Conservation (phyloP, 495 filamentous ascomycete genomes). For the Aspergillus heteromorphus region DNA sequence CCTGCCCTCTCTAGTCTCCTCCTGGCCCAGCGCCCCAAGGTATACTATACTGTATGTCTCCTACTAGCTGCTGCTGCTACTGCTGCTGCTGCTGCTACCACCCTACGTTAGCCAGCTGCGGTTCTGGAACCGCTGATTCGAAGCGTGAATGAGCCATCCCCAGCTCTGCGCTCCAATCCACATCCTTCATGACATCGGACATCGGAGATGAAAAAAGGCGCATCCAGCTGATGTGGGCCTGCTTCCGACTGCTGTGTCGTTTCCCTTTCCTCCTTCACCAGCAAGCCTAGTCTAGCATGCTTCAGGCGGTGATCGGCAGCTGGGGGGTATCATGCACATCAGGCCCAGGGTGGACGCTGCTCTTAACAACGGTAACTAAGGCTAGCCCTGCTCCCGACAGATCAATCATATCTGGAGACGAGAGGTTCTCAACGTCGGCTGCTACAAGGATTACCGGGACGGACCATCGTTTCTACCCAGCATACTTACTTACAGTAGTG, state of each 20-base stretch:
- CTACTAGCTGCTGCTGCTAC: too few species aligned
- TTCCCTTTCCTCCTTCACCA: slow-evolving; percentile 2
- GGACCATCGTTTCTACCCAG: neutral
- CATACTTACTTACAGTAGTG: neutral
- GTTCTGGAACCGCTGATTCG: neutral
- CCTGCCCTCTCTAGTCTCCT: neutral
- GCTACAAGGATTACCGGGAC: neutral
- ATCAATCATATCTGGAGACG: neutral
- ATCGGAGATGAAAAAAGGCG: neutral
- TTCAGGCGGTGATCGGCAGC: slow-evolving; percentile 19
- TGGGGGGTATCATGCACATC: slow-evolving; percentile 18
- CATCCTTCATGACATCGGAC: neutral
- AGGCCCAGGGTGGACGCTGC: slow-evolving; percentile 3
- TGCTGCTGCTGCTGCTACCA: too few species aligned
- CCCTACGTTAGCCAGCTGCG: neutral
- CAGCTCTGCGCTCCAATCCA: neutral
- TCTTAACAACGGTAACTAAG: slow-evolving; percentile 4
- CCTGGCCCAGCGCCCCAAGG: too few species aligned
- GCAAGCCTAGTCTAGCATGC: slow-evolving; percentile 5
- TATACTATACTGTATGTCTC: too few species aligned
- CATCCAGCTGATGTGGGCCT: neutral
- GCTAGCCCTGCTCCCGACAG: neutral
- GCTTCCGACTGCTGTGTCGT: neutral
- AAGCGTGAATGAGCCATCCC: neutral
- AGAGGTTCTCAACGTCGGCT: neutral